Conservation (phyloP, 176 grass and related monocot species). For the Pontederia paniculata region DNA sequence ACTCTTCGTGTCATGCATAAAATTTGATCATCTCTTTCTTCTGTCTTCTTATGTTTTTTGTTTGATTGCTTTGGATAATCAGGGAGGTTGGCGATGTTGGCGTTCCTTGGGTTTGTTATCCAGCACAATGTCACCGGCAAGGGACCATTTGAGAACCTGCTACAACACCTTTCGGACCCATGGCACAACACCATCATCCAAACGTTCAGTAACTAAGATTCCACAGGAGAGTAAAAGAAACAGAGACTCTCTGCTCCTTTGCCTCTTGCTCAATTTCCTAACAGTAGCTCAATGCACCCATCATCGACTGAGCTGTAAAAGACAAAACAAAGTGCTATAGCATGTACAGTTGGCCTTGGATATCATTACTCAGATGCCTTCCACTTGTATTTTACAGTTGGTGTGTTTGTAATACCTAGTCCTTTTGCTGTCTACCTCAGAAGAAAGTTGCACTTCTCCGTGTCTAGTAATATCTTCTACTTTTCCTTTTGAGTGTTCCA, state of each 20-base stretch:
- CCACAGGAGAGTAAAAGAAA: neutral
- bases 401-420: too few relatives aligned
- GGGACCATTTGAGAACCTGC: constrained; percentile 16
- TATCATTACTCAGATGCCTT: too few relatives aligned
- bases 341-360: too few relatives aligned
- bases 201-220: neutral
- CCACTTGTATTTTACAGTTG: too few relatives aligned
- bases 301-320: neutral
- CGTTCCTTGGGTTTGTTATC: constrained; percentile 11
- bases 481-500: too few relatives aligned
- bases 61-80: neutral
- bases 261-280: neutral
- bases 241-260: neutral
- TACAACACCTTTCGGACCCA: constrained; percentile 16
- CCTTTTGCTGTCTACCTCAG: too few relatives aligned
- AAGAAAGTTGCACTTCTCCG: too few relatives aligned
- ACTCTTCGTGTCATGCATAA: too few relatives aligned
- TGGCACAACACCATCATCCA: constrained; percentile 18
- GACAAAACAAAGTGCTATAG: too few relatives aligned
- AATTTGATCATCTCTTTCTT: too few relatives aligned
- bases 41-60: neutral
- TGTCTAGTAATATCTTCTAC: too few relatives aligned
- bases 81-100: constrained; percentile 21
- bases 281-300: neutral
- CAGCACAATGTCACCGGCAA: constrained; percentile 15